These are phyloP conservation scores for Pichia sp. DNA, from an alignment of 1,139 yeast genomes.

Conservation along the genomic window DNA sequence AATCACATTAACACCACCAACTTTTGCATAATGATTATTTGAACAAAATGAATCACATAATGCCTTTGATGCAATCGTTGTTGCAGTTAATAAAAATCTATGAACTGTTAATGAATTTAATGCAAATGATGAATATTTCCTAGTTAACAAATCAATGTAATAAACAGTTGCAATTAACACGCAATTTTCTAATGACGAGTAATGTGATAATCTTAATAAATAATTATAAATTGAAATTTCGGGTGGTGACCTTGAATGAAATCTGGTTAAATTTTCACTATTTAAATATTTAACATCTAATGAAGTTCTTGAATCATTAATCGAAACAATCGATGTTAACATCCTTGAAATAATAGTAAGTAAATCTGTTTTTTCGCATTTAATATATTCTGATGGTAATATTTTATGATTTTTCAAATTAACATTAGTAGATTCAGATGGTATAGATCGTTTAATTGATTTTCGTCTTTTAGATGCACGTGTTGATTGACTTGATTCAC, in stretches of 20 bases:
- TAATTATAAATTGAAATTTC: conserved; percentile 75
- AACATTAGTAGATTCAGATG: neutral
- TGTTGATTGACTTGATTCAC: neutral
- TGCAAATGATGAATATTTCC: conserved; percentile 73
- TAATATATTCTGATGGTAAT: conserved; percentile 55
- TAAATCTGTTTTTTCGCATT: conserved; percentile 65
- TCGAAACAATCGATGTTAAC: conserved; percentile 44
- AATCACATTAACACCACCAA: conserved; percentile 84
- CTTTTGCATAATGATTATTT: conserved; percentile 88
- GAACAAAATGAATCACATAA: conserved; percentile 93
- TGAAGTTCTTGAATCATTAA: conserved; percentile 24
- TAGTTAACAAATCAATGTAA: conserved; percentile 78
- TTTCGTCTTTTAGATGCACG: conserved; percentile 6
- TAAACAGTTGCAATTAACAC: conserved; percentile 76
- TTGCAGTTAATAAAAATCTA: conserved; percentile 81
- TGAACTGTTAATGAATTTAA: conserved; percentile 90
- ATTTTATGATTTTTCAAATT: conserved; percentile 8
- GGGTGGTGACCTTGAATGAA: conserved; percentile 92
- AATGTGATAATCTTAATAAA: conserved; percentile 68
- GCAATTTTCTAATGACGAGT: conserved; percentile 78
- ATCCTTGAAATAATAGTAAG: conserved; percentile 70
- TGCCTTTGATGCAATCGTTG: conserved; percentile 87
- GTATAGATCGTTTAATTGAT: neutral
- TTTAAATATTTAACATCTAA: conserved; percentile 20
- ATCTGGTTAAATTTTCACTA: conserved; percentile 58